Evolutionary conservation across 192 early-diverging fungal genomes (phyloP).

Genomic region (Podila epicladia): DNA sequence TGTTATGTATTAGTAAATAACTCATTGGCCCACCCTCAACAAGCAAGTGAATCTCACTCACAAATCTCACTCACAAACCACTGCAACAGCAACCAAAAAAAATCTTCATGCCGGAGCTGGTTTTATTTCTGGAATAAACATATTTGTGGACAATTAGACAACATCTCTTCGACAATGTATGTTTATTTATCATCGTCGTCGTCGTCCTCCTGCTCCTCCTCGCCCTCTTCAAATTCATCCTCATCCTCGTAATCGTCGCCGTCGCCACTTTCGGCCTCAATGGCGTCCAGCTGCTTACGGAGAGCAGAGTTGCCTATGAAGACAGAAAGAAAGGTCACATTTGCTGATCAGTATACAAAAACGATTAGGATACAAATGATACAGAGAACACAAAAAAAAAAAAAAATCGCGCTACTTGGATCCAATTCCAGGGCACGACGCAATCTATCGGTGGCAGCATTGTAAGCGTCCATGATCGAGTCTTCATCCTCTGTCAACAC

Average conservation of each 20-base stretch:
- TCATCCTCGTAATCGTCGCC: constrained; percentile 18
- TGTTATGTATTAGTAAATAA: no score
- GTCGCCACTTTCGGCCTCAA: constrained; percentile 34
- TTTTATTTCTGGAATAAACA: no score
- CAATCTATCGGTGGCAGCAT: constrained; percentile 57
- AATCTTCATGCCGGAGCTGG: no score
- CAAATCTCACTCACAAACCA: no score
- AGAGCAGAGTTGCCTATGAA: constrained; percentile 48
- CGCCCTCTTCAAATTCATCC: constrained; percentile 8
- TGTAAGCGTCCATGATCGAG: constrained; percentile 57
- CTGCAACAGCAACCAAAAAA: no score
- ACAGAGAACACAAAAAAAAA: neutral
- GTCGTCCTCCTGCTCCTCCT: neutral
- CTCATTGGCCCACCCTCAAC: no score
- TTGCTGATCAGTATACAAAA: neutral
- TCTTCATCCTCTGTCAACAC: constrained; percentile 62
- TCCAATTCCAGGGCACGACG: constrained; percentile 52
- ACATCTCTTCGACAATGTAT: no score
- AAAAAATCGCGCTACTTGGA: constrained; percentile 35
- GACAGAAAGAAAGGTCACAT: neutral
- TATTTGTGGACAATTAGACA: no score
- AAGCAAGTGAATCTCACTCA: no score
- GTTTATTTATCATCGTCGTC: no score
- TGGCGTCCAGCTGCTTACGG: constrained; percentile 54
- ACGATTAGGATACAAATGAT: no score